Evolutionary conservation across 1,139 yeast species (phyloP), one percentile per base, ranked within the genome.

Genomic region (Geotrichum bryndzae): DNA sequence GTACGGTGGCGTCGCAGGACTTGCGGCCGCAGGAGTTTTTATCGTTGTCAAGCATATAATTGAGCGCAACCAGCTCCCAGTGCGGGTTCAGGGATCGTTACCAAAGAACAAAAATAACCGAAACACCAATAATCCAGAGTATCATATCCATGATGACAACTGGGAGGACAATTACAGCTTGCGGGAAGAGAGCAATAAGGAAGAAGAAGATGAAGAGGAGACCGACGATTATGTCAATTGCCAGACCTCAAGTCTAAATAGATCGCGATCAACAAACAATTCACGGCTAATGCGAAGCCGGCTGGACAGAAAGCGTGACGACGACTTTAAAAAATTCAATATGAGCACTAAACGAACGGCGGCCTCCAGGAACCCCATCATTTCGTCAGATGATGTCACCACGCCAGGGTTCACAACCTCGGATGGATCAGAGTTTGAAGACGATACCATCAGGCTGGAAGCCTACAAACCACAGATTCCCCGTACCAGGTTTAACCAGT

Each of bases 211-310:
- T 62, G 72, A 66, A 60, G 72, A 72, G 29, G 62, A 60, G 15
- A 46, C 56, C 13, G 63, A 63, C 7, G 25, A n/a, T 10, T 5
- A 15, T 7, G 1, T 18, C 6, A n/a, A 15, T 3, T 8, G 48
- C 10, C 22, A 41, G 7, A 13, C 75, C 72, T 7, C 70, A 70
- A 62, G 76, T 74, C 5, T 66, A 71, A 18, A 62, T 72, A 46
- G 72, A 65, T 23, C 61, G 72, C 55, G 70, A 70, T 56, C 69
- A 68, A 50, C 64, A 56, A 38, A 50, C 54, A 27, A 41, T 41
- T 41, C 22, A 41, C n/a, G 22, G 22, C 48, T 23, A 18, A n/a
- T n/a, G 18, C 48, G 48, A 6, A 7, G 22, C 22, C 48, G 22
- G 7, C 23, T 15, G 7, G 18, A 41, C 48, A 8, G 48, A 8